These are phyloP conservation scores for Hypoxylon sp. DNA, from an alignment of 2,329 filamentous ascomycete species.

Conservation along the genomic window DNA sequence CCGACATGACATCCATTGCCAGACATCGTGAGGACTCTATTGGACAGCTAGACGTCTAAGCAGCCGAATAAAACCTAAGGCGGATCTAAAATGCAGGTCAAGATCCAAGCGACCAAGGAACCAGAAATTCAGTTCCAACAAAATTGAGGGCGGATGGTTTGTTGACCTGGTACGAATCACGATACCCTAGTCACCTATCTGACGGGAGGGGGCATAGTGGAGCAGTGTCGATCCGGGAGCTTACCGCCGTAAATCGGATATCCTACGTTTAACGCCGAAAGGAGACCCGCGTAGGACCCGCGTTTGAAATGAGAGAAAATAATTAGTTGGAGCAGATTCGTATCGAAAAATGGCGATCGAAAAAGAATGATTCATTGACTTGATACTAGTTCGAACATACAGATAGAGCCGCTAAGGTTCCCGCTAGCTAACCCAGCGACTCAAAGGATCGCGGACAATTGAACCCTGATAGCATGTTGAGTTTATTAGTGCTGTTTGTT, in stretches of 20 bases:
- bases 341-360: not conserved
- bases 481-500: slow-evolving; percentile 27
- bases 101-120: slow-evolving; percentile 1
- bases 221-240: not conserved
- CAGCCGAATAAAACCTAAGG: slow-evolving; percentile 14
- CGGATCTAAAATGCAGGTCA: slow-evolving; percentile 22
- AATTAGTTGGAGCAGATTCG: slow-evolving; percentile 5
- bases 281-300: slow-evolving; percentile 1
- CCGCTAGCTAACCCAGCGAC: not conserved
- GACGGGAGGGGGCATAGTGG: not conserved
- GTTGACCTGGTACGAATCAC: not conserved
- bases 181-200: not conserved
- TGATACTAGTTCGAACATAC: not conserved
- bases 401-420: not conserved
- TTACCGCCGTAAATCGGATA: slow-evolving; percentile 35
- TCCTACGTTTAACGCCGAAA: slow-evolving; percentile 29
- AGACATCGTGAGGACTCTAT: slow-evolving; percentile 8
- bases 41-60: slow-evolving; percentile 2
- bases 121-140: not conserved
- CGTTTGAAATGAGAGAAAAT: not conserved
- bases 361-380: slow-evolving; percentile 2
- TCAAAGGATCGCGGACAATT: not conserved
- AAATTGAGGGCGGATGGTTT: not conserved
- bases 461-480: slow-evolving; percentile 9
- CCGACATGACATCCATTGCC: not conserved